Evolutionary conservation across 2,329 filamentous ascomycete genomes (phyloP).

Genomic region (Talaromyces pinophilus): DNA sequence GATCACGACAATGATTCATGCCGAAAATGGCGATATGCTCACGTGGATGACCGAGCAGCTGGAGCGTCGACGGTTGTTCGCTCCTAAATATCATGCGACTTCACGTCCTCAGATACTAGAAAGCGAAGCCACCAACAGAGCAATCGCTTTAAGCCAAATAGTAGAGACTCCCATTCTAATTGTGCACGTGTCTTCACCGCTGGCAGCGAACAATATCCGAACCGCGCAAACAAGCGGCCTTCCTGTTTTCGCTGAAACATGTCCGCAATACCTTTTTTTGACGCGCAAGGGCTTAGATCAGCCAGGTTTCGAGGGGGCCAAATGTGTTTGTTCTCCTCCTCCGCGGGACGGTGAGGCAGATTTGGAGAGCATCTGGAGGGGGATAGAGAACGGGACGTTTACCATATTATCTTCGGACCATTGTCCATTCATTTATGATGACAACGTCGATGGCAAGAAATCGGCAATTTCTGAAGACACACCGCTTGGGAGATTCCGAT

Average conservation of each 20-base stretch:
- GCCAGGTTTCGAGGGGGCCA: slow-evolving; percentile 50
- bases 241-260: slow-evolving; percentile 60
- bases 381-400: slow-evolving; percentile 57
- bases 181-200: slow-evolving; percentile 54
- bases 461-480: slow-evolving; percentile 49
- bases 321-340: slow-evolving; percentile 57
- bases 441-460: slow-evolving; percentile 53
- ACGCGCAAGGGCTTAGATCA: slow-evolving; percentile 50
- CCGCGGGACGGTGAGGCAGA: slow-evolving; percentile 49
- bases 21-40: slow-evolving; percentile 51
- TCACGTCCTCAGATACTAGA: slow-evolving; percentile 46
- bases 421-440: slow-evolving; percentile 50
- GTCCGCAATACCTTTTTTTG: slow-evolving; percentile 60
- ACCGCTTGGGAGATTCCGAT: slow-evolving; percentile 53
- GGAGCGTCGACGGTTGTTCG: slow-evolving; percentile 36
- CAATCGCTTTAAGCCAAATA: slow-evolving; percentile 53
- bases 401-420: slow-evolving; percentile 56
- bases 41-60: slow-evolving; percentile 39
- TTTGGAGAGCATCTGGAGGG: slow-evolving; percentile 55
- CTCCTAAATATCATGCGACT: slow-evolving; percentile 47
- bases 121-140: slow-evolving; percentile 51
- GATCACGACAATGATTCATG: slow-evolving; percentile 45
- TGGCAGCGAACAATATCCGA: slow-evolving; percentile 52
- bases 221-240: slow-evolving; percentile 53
- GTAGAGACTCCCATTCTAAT: slow-evolving; percentile 56